Conservation (phyloP, 176 grass and related monocot species). For the Thalia dealbata region DNA sequence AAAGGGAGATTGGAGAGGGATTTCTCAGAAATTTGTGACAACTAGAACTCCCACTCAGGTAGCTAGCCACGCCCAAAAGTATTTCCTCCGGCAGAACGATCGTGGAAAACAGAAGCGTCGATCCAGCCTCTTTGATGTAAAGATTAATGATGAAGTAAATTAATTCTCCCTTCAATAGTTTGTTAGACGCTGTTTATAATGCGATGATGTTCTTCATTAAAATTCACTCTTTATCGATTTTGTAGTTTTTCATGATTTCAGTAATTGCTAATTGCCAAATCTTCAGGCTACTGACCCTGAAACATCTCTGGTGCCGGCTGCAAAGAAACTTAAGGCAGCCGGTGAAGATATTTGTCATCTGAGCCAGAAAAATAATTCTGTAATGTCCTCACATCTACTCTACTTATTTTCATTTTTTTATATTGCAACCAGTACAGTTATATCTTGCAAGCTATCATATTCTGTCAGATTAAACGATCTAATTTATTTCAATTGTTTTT, state of each 20-base stretch:
- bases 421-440: not conserved
- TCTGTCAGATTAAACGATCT: too few species aligned
- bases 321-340: not conserved
- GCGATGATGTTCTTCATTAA: not conserved
- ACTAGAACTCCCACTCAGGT: constrained; percentile 1
- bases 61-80: not conserved
- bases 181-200: not conserved
- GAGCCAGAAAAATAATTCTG: not conserved
- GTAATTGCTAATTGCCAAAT: not conserved
- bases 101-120: not conserved
- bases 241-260: too few species aligned
- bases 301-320: not conserved
- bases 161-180: not conserved
- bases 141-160: not conserved
- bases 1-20: not conserved
- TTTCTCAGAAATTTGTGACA: not conserved
- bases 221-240: not conserved
- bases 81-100: not conserved
- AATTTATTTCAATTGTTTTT: not conserved
- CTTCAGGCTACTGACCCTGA: not conserved
- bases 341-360: not conserved
- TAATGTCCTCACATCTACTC: not conserved
- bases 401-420: not conserved
- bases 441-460: too few species aligned
- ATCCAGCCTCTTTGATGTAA: not conserved